Base-by-base conservation (phyloP, 805 yeast species). In the Sungouiozyma ichnusensis region DNA sequence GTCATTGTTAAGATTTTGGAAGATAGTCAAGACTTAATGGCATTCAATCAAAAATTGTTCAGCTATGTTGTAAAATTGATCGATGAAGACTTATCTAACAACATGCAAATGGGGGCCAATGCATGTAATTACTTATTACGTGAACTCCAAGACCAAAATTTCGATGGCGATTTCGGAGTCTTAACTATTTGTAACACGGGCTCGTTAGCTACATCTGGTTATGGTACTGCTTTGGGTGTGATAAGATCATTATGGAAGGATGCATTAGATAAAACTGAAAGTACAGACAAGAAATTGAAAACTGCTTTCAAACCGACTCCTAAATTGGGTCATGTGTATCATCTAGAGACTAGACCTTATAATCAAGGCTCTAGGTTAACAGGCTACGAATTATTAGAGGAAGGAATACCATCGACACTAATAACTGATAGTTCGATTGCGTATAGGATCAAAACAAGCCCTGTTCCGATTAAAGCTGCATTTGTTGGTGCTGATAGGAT, bases 121-220 rank as follows among this genome's bases (percentile, higher is more conserved):
- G 98, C 97, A 8, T 73, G 85, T 19, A 64, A 71, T n/a, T 85
- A 79, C 67, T 77, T 85, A 41, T 51, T 60, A 20, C 58, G 72
- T 1, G 57, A 63, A 19, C 64, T 81, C 48, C 51, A 58, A 16
- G 48, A 61, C 15, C 74, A 78, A 47, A 64, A 68, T 3, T 78
- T 74, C 52, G 56, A 61, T 16, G 85, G 82, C 11, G 80, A 81
- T 3, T 79, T 87, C 57, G 76, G 94, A 1, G 88, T 86, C 3
- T 64, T 92, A 57, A 90, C 97, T 1, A 85, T 92, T 43, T 90
- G 98, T 64, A 90, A 90, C 64, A 90, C 98, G 1, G 98, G 98
- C 0, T 85, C 97, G 0, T 68, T 90, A 45, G 98, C 98, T 1
- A 90, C 98, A 1, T 85, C 97, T 3, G 97, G 97, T 2, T 90